Evolutionary conservation across 345 rosid genomes (phyloP).

Genomic region (Bretschneidera sinensis): DNA sequence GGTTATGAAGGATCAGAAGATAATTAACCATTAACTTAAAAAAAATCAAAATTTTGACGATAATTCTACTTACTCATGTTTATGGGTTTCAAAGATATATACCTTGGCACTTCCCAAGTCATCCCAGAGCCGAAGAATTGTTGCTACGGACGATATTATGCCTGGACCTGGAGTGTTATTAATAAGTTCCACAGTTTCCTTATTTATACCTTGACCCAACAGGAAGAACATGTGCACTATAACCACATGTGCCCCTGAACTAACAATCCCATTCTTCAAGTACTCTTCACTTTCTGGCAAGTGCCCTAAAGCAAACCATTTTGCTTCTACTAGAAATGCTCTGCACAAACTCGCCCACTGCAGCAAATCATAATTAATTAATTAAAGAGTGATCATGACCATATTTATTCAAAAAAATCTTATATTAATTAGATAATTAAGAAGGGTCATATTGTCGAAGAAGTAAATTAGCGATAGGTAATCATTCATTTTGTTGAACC

Average conservation of each 20-base stretch:
- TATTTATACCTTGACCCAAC: constrained; percentile 32
- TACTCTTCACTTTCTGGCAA: constrained; percentile 40
- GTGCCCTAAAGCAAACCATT: constrained; percentile 36
- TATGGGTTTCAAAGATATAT: no score
- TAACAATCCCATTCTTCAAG: constrained; percentile 48
- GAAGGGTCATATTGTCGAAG: no score
- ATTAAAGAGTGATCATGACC: not conserved
- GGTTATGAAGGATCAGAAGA: no score
- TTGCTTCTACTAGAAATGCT: no score
- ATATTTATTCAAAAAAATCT: no score
- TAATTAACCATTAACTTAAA: no score
- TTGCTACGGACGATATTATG: constrained; percentile 34
- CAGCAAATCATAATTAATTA: not conserved
- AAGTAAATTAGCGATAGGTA: no score
- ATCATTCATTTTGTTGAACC: no score
- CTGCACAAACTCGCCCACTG: constrained; percentile 55
- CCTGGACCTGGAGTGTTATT: no score
- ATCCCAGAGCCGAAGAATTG: constrained; percentile 62
- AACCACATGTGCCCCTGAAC: constrained; percentile 48
- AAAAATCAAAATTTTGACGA: no score
- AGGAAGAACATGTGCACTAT: constrained; percentile 47
- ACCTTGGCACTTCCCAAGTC: constrained; percentile 60
- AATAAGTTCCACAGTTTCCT: constrained; percentile 25
- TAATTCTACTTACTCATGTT: no score
- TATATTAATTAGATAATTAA: no score